phyloP scores from a whole-genome alignment of 768 basidiomycete species.

The Antrodiella citrinella region DNA sequence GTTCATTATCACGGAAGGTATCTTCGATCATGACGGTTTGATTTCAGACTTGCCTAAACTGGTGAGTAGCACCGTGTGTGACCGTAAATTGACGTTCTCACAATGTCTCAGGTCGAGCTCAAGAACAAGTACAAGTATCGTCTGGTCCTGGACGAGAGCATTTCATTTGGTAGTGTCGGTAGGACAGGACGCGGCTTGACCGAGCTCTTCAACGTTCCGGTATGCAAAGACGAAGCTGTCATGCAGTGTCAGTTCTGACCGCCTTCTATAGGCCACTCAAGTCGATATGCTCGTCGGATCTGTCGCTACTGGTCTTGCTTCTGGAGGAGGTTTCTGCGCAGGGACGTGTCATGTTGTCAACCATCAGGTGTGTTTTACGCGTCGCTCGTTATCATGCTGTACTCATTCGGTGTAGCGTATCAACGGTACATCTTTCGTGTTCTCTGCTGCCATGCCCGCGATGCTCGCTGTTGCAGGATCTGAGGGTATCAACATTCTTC shows the following conservation, averaged over 20 bases:
- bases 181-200: slow-evolving; percentile 92
- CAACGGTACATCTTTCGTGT: slow-evolving; percentile 93
- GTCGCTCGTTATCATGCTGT: background rate
- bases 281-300: slow-evolving; percentile 96
- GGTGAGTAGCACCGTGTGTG: slow-evolving; percentile 38
- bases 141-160: slow-evolving; percentile 86
- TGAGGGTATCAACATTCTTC: slow-evolving; percentile 75
- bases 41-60: slow-evolving; percentile 91
- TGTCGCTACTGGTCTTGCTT: slow-evolving; percentile 72
- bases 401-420: slow-evolving; percentile 52
- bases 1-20: slow-evolving; percentile 95
- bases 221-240: slow-evolving; percentile 22
- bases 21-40: slow-evolving; percentile 90
- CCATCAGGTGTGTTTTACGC: slow-evolving; percentile 57
- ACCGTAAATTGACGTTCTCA: background rate
- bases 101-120: slow-evolving; percentile 64
- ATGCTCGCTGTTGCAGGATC: slow-evolving; percentile 84
- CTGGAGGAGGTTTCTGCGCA: slow-evolving; percentile 92
- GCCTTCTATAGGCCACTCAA: slow-evolving; percentile 54
- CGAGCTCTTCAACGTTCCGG: slow-evolving; percentile 89
- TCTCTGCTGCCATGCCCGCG: slow-evolving; percentile 91
- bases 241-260: background rate
- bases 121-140: slow-evolving; percentile 96
- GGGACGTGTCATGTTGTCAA: slow-evolving; percentile 76
- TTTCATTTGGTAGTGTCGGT: slow-evolving; percentile 91